Base-by-base conservation (phyloP, 805 yeast genomes). In the Groenewaldozyma tartarivorans region DNA sequence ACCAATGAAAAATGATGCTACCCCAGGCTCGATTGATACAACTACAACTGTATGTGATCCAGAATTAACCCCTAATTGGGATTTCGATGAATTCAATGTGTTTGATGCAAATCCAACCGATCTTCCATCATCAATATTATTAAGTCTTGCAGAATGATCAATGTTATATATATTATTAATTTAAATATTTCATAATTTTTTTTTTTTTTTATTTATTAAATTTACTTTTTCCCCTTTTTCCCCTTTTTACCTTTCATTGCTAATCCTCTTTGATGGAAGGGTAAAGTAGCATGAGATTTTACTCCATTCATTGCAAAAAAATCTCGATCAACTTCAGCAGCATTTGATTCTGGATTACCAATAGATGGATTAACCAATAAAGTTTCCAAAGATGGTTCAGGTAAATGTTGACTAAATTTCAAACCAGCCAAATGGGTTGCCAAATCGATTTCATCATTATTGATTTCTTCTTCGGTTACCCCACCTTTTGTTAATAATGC, bases 291-390 rank as follows among this genome's bases (percentile, higher is more conserved):
- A 40, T 71, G 74, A 2, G 94, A 94, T 46, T 69, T 68, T 3
- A 79, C 76, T 13, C 61, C 64, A 44, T 70, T 72, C 78, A 79
- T 74, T 42, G 73, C 69, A 69, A 90, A 90, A 56, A 90, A 90
- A 44, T 86, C 95, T 29, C 75, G 69, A 60, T 90, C 96, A 49
- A 90, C 67, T 51, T 85, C 92, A 33, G 76, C 84, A 27, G 90
- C 86, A 4, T 38, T 67, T 2, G 86, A 84, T 9, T 92, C 90
- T 56, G 82, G 87, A 48, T 74, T 78, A 61, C 92, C 92, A 64
- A 38, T 39, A 15, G 11, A 6, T 5, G 36, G 36, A 13, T 33
- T 33, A 20, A 24, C 29, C n/a, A n/a, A n/a, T n/a, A n/a, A n/a
- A n/a, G 34, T 16, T 9, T 31, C 17, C 34, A 5, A 17, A 5